Conservation (phyloP, 495 filamentous ascomycete genomes). For the Xylaria venustula region DNA sequence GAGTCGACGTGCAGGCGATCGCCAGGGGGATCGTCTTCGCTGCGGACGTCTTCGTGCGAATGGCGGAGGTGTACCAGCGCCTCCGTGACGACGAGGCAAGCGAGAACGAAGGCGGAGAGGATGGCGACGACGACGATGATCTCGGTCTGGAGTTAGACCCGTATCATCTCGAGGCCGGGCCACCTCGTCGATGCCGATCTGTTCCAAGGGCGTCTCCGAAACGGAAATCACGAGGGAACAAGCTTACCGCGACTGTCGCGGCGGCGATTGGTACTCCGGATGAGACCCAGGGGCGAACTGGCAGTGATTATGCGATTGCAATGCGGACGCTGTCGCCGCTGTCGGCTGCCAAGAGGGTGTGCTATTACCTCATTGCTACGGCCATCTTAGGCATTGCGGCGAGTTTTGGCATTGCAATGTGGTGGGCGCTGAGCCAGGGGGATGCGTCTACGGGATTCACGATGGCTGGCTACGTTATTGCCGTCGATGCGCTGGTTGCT, state of each 20-base stretch:
- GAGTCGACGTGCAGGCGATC: background rate
- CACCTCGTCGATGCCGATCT: background rate
- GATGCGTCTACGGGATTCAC: slow-evolving; percentile 3
- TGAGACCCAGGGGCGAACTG: background rate
- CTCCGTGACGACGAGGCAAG: background rate
- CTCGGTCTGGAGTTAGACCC: background rate
- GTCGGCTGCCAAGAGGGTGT: background rate
- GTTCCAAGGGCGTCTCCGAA: background rate
- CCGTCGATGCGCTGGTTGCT: background rate
- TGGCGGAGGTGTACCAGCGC: background rate
- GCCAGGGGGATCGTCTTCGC: background rate
- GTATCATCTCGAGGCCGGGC: slow-evolving; percentile 3
- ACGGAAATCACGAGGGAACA: background rate
- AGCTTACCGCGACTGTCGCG: background rate
- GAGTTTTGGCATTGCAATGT: background rate
- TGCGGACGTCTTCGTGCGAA: background rate
- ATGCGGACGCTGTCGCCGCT: background rate
- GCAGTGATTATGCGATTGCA: background rate
- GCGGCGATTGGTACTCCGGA: background rate
- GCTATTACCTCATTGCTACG: slow-evolving; percentile 3
- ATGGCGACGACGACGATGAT: background rate
- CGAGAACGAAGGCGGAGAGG: background rate
- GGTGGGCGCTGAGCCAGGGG: background rate
- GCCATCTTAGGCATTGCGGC: background rate
- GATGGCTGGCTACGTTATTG: slow-evolving; percentile 1